Conservation (phyloP, 768 basidiomycete species). For the Imleria badia region DNA sequence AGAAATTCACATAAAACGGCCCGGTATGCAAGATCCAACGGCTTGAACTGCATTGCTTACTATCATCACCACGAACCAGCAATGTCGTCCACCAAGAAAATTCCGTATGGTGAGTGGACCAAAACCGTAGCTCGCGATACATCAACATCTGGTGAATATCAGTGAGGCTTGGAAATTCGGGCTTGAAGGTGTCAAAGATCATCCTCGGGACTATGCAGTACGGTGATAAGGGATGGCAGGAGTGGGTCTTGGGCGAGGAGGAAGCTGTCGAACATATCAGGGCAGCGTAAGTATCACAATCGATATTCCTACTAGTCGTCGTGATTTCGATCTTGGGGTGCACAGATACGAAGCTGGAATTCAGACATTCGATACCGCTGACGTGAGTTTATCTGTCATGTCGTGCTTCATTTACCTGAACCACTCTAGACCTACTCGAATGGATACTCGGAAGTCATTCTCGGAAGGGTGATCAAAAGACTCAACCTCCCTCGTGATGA, state of each 20-base stretch:
- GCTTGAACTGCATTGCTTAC: background rate
- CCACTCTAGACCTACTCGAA: slow-evolving; percentile 56
- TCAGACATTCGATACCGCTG: slow-evolving; percentile 37
- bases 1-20: slow-evolving; percentile 9
- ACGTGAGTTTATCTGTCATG: slow-evolving; percentile 20
- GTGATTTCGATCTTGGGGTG: background rate
- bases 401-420: background rate
- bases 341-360: slow-evolving; percentile 36
- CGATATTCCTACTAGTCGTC: background rate
- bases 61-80: background rate
- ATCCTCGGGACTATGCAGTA: slow-evolving; percentile 53
- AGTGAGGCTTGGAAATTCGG: slow-evolving; percentile 48
- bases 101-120: slow-evolving; percentile 34
- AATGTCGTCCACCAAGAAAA: slow-evolving; percentile 26
- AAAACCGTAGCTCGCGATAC: background rate
- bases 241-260: slow-evolving; percentile 52
- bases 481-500: slow-evolving; percentile 68
- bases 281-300: slow-evolving; percentile 37
- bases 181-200: slow-evolving; percentile 49
- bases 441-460: slow-evolving; percentile 61
- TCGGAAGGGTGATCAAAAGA: slow-evolving; percentile 72
- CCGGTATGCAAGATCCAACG: too few species aligned
- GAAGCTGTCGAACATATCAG: slow-evolving; percentile 46
- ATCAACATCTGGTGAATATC: background rate
- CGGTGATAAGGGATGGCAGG: slow-evolving; percentile 48